These are phyloP conservation scores for Leonotis leonurus DNA, from an alignment of 257 asterid genomes.

Conservation along the genomic window DNA sequence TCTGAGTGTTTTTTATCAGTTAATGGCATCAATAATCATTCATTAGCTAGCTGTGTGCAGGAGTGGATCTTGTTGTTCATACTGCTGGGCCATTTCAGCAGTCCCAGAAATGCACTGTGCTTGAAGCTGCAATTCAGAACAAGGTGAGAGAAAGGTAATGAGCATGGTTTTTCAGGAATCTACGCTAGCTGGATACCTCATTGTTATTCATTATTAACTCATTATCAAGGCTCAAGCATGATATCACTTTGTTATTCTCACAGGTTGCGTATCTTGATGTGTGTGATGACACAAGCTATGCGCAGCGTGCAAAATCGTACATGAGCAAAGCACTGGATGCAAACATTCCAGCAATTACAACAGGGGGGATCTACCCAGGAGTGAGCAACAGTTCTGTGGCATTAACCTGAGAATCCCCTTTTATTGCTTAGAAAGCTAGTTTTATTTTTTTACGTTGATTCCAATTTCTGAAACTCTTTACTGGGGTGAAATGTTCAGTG, in stretches of 20 bases:
- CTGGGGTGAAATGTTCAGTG: not conserved
- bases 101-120: slow-evolving; percentile 63
- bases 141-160: slow-evolving; percentile 92
- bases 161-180: slow-evolving; percentile 14
- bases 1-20: not conserved
- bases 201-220: not conserved
- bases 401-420: slow-evolving; percentile 23
- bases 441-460: not conserved
- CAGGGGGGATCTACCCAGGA: slow-evolving; percentile 98
- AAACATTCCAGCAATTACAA: slow-evolving; percentile 78
- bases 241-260: slow-evolving; percentile 10
- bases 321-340: slow-evolving; percentile 63
- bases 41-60: slow-evolving; percentile 37
- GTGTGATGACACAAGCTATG: slow-evolving; percentile 83
- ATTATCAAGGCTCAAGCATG: not conserved
- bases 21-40: not conserved
- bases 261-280: slow-evolving; percentile 94
- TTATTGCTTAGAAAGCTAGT: not conserved
- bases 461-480: not conserved
- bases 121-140: slow-evolving; percentile 89
- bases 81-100: slow-evolving; percentile 98
- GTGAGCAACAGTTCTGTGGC: slow-evolving; percentile 81
- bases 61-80: slow-evolving; percentile 82
- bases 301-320: slow-evolving; percentile 71
- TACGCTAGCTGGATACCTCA: not conserved